Conservation (phyloP, 129 eudicot species). For the Arctium lappa region DNA sequence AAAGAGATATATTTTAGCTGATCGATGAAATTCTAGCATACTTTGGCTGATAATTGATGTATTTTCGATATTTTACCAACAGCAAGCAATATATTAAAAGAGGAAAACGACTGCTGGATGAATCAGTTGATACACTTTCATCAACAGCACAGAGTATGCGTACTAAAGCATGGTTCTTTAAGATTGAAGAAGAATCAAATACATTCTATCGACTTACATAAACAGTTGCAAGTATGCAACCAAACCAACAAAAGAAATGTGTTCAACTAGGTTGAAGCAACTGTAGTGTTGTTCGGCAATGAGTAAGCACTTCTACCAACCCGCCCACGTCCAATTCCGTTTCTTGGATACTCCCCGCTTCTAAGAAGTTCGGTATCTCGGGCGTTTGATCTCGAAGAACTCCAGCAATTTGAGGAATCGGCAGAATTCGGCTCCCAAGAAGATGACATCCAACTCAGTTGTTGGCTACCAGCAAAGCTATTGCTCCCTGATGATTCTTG, state of each 20-base stretch:
- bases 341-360: slow-evolving; percentile 24
- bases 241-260: slow-evolving; percentile 24
- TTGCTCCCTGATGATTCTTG: slow-evolving; percentile 93
- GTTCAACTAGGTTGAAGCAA: slow-evolving; percentile 25
- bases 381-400: slow-evolving; percentile 41
- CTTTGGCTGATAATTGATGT: no score
- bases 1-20: no score
- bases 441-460: slow-evolving; percentile 60
- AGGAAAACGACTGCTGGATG: not conserved
- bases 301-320: slow-evolving; percentile 36
- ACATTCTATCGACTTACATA: slow-evolving; percentile 21
- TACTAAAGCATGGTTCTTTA: slow-evolving; percentile 18
- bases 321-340: slow-evolving; percentile 35
- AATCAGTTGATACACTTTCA: not conserved
- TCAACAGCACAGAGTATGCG: not conserved
- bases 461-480: slow-evolving; percentile 63
- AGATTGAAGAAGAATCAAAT: slow-evolving; percentile 10
- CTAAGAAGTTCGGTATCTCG: slow-evolving; percentile 14
- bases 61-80: not conserved
- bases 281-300: slow-evolving; percentile 29
- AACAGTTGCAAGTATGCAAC: slow-evolving; percentile 41
- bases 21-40: no score
- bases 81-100: not conserved
- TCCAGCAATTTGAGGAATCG: slow-evolving; percentile 76
- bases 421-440: slow-evolving; percentile 91